Conservation (phyloP, 345 rosid species). For the Eucalyptus coolabah region DNA sequence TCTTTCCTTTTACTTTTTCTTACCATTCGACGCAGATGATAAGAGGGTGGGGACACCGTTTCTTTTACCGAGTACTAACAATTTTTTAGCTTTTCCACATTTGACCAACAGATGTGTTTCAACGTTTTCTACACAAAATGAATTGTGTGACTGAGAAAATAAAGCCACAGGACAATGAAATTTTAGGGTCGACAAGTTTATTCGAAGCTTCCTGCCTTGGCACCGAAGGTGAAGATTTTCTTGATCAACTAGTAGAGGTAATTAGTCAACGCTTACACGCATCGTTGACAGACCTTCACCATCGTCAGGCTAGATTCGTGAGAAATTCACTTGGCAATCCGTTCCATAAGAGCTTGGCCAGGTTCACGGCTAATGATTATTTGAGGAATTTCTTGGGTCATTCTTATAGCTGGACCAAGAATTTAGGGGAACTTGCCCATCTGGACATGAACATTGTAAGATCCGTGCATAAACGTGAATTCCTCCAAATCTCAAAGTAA, state of each 20-base stretch:
- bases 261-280: background rate
- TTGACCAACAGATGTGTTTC: slow-evolving; percentile 11
- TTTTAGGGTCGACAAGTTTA: slow-evolving; percentile 16
- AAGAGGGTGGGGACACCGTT: background rate
- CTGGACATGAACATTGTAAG: background rate
- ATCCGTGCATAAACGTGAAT: background rate
- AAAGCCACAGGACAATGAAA: background rate
- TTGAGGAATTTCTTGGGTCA: background rate
- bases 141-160: background rate
- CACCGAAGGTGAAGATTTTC: slow-evolving; percentile 31
- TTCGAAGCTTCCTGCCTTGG: slow-evolving; percentile 48
- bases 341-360: background rate
- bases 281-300: background rate
- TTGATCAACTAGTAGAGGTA: slow-evolving; percentile 15
- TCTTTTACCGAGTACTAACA: background rate
- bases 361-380: background rate
- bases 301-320: background rate
- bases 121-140: background rate
- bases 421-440: background rate
- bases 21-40: background rate
- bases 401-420: background rate
- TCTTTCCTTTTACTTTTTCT: background rate
- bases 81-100: background rate
- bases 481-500: background rate
- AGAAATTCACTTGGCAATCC: background rate